Evolutionary conservation across 805 yeast genomes (phyloP), one percentile per base, ranked within the genome.

Genomic region (Allodekkera sacchari): DNA sequence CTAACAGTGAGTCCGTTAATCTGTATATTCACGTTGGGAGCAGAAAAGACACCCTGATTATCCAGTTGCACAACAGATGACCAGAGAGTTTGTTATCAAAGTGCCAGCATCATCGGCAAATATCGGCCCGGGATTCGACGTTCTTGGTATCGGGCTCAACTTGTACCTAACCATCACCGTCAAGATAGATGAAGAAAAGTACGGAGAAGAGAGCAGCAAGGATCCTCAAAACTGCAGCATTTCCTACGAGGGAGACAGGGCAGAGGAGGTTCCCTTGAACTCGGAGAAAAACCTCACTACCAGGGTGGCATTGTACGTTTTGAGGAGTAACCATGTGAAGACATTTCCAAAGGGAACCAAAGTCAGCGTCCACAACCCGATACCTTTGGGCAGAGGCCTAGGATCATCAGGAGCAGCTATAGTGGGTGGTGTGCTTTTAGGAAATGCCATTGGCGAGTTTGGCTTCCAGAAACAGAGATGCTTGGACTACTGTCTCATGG

Each of bases 381-480:
- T 92, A 40, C 98, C 98, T 4, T 64, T 92, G 43, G 97, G 98
- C 19, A 77, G 98, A 54, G 98, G 98, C 7, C 67, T 92, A 37
- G 98, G 98, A 2, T 92, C 97, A 1, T 83, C 95, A 4, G 98
- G 96, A 31, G 95, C 97, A 6, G 98, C 98, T 24, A 95, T 92
- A 19, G 97, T 92, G 18, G 97, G 94, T 13, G 98, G 98, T 51
- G 94, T 83, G 9, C 66, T 87, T 61, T 65, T 92, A 27, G 98
- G 94, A 29, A 83, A 83, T 52, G 89, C 79, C 42, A 67, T 88
- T 21, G 96, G 92, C 23, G 66, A 73, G 31, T 63, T 89, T 22
- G 74, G 72, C 1, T 73, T 87, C 38, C 61, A 77, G 30, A 88
- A 82, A 57, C 78, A 74, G 46, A 69, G 97, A 46, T 71, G 92